These are phyloP conservation scores for Colletotrichum agaves DNA, from an alignment of 2,329 filamentous ascomycete species.

Conservation along the genomic window DNA sequence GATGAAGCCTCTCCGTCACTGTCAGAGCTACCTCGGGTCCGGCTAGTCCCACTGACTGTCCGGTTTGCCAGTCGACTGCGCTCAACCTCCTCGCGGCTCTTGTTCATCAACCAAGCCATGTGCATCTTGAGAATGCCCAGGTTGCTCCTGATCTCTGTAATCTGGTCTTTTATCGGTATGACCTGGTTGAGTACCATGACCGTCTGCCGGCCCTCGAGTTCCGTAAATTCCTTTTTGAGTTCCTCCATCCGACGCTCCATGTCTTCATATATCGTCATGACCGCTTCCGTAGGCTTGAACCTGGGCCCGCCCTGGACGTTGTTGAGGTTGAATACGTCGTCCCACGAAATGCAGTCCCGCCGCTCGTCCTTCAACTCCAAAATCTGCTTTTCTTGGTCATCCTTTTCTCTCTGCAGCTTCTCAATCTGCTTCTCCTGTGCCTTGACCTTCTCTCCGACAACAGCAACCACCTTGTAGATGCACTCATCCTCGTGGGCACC, in stretches of 20 bases:
- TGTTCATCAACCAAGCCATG: slow-evolving; percentile 67
- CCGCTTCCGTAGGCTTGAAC: slow-evolving; percentile 37
- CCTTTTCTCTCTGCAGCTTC: slow-evolving; percentile 48
- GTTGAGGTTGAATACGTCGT: slow-evolving; percentile 34
- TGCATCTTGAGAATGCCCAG: slow-evolving; percentile 69
- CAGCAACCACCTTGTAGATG: slow-evolving; percentile 63
- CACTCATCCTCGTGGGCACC: slow-evolving; percentile 60
- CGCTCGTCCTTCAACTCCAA: slow-evolving; percentile 46
- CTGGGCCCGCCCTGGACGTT: slow-evolving; percentile 32
- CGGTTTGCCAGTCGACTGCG: slow-evolving; percentile 44
- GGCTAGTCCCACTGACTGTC: slow-evolving; percentile 40
- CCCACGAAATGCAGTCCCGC: slow-evolving; percentile 35
- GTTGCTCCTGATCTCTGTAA: slow-evolving; percentile 68
- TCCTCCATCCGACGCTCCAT: slow-evolving; percentile 58
- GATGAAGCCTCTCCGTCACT: slow-evolving; percentile 39
- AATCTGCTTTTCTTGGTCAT: slow-evolving; percentile 49
- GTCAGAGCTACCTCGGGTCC: slow-evolving; percentile 42
- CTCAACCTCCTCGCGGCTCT: slow-evolving; percentile 58
- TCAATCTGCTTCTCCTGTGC: slow-evolving; percentile 61
- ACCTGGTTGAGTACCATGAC: slow-evolving; percentile 72
- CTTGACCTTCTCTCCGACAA: slow-evolving; percentile 58
- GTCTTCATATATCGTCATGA: slow-evolving; percentile 40
- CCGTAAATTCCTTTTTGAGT: slow-evolving; percentile 65
- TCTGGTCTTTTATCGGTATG: slow-evolving; percentile 69
- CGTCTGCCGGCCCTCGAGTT: slow-evolving; percentile 69